These are phyloP conservation scores for Exutisphaerella laricina DNA, from an alignment of 2,329 filamentous ascomycete species.

Conservation along the genomic window DNA sequence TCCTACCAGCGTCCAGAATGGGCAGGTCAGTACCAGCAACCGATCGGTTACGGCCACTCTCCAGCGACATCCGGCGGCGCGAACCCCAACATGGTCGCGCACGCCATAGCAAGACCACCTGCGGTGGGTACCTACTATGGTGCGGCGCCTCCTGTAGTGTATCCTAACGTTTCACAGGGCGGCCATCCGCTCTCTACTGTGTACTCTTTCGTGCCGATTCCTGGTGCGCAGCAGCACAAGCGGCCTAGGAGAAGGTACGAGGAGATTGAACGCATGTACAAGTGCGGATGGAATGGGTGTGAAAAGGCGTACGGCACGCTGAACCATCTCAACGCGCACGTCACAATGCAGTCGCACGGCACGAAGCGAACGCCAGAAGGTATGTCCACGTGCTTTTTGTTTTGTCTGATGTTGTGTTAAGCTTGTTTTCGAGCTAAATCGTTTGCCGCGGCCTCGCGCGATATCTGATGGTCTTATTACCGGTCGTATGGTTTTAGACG, in stretches of 20 bases:
- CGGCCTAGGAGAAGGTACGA: conserved; percentile 88
- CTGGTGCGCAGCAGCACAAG: conserved; percentile 95
- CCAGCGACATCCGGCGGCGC: conserved; percentile 54
- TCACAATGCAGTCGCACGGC: conserved; percentile 98
- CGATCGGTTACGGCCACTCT: conserved; percentile 44
- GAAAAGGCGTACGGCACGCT: conserved; percentile 98
- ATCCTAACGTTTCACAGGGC: conserved; percentile 37
- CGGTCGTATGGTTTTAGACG: conserved; percentile 23
- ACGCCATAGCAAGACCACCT: conserved; percentile 54
- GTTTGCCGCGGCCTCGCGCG: conserved; percentile 2
- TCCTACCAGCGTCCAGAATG: conserved; percentile 69
- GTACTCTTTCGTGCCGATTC: conserved; percentile 96
- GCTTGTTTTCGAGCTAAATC: conserved; percentile 14
- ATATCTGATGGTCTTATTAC: conserved; percentile 20
- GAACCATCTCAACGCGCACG: conserved; percentile 95
- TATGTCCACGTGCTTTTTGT: conserved; percentile 45
- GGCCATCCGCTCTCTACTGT: conserved; percentile 64
- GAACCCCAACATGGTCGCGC: conserved; percentile 53
- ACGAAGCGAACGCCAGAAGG: conserved; percentile 94
- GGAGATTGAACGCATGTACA: conserved; percentile 99
- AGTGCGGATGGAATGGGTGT: conserved; percentile 96
- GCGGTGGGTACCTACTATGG: conserved; percentile 48
- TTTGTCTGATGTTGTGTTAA: conserved; percentile 14
- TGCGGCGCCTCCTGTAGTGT: conserved; percentile 24
- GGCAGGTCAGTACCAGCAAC: conserved; percentile 56